These are phyloP conservation scores for Debaryomyces sp. DNA, from an alignment of 1,139 yeast species.

Conservation along the genomic window DNA sequence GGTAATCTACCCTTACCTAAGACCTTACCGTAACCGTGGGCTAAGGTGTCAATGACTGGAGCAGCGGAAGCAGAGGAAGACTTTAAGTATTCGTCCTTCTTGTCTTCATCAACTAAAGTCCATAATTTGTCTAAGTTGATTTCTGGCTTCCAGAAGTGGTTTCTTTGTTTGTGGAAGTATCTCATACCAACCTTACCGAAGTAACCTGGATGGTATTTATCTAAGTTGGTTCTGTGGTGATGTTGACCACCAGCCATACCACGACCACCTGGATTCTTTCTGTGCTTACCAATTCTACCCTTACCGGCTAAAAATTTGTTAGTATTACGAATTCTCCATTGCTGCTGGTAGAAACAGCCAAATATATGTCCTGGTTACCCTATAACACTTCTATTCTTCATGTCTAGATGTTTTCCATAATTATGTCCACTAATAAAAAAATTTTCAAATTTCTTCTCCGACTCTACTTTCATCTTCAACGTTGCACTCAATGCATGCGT, in stretches of 20 bases:
- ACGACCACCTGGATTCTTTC: constrained; percentile 99
- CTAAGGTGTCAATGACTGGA: constrained; percentile 99
- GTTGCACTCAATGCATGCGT: not conserved
- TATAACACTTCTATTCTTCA: not conserved
- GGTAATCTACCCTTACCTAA: constrained; percentile 99
- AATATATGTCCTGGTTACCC: not conserved
- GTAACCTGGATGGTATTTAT: constrained; percentile 99
- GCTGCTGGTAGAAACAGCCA: not conserved
- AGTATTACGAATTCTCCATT: constrained; percentile 22
- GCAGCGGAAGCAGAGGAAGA: constrained; percentile 88
- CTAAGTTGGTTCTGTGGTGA: constrained; percentile 99
- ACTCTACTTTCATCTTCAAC: not conserved
- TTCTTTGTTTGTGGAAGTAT: constrained; percentile 97
- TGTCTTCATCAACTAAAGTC: constrained; percentile 93
- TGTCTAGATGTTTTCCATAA: not conserved
- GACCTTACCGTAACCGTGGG: constrained; percentile 99
- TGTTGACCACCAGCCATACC: constrained; percentile 99
- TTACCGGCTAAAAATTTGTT: constrained; percentile 82
- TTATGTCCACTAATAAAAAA: constrained; percentile 2
- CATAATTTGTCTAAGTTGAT: constrained; percentile 98
- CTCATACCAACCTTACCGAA: constrained; percentile 99
- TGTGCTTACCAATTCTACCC: constrained; percentile 99
- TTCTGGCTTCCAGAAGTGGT: constrained; percentile 98
- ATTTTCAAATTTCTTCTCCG: not conserved
- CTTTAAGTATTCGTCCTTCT: constrained; percentile 93